Evolutionary conservation across 2,329 filamentous ascomycete species (phyloP).

Genomic region (Drechslerella stenobrocha): DNA sequence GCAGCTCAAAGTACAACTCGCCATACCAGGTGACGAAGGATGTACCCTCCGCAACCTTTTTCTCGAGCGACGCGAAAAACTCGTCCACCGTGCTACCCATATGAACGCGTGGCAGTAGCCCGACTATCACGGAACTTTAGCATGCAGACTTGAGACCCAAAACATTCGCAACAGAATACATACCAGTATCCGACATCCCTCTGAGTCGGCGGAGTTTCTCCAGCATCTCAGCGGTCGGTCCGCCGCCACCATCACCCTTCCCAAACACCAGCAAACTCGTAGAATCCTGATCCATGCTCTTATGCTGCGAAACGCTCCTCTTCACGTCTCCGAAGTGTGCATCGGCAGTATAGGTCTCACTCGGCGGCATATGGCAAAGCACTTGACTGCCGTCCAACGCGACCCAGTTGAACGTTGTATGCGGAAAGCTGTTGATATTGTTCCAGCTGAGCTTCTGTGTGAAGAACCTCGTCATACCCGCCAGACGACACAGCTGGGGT

Average conservation of each 20-base stretch:
- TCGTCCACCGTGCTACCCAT: slow-evolving; percentile 89
- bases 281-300: slow-evolving; percentile 89
- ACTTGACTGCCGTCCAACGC: slow-evolving; percentile 93
- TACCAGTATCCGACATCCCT: slow-evolving; percentile 76
- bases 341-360: slow-evolving; percentile 87
- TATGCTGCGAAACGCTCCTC: slow-evolving; percentile 86
- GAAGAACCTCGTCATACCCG: slow-evolving; percentile 96
- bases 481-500: slow-evolving; percentile 86
- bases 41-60: slow-evolving; percentile 66
- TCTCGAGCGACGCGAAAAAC: slow-evolving; percentile 84
- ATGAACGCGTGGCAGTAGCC: slow-evolving; percentile 80
- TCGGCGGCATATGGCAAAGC: slow-evolving; percentile 94
- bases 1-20: slow-evolving; percentile 95
- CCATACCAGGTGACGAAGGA: slow-evolving; percentile 95
- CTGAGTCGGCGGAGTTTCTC: slow-evolving; percentile 93
- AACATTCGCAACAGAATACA: slow-evolving; percentile 9
- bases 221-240: slow-evolving; percentile 88
- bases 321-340: slow-evolving; percentile 94
- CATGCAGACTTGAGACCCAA: neutral
- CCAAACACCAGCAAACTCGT: slow-evolving; percentile 92
- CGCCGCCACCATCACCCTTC: slow-evolving; percentile 93
- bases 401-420: slow-evolving; percentile 99
- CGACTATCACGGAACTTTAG: slow-evolving; percentile 58
- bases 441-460: slow-evolving; percentile 99
- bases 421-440: slow-evolving; percentile 98